These are phyloP conservation scores for Chrysoporthe deuterocubensis DNA, from an alignment of 2,329 filamentous ascomycete genomes.

Conservation along the genomic window DNA sequence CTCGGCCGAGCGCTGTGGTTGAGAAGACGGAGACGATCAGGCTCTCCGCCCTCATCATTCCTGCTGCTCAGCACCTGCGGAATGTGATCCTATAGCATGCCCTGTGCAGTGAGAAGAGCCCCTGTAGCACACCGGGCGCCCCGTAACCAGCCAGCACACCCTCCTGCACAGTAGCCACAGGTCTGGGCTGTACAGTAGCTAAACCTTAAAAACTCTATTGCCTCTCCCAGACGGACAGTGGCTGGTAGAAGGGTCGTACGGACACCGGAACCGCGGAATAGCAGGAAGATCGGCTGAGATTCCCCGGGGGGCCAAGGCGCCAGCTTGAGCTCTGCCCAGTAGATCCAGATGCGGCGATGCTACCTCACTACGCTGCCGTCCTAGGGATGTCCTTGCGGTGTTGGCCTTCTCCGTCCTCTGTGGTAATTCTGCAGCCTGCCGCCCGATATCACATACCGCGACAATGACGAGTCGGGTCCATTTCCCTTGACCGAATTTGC, in stretches of 20 bases:
- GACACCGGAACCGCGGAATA: background rate
- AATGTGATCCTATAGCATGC: background rate
- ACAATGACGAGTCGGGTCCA: slow-evolving; percentile 10
- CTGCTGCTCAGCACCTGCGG: background rate
- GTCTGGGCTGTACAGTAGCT: slow-evolving; percentile 12
- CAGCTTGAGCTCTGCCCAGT: background rate
- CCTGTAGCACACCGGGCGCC: background rate
- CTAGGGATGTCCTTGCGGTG: slow-evolving; percentile 21
- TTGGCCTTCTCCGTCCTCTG: background rate
- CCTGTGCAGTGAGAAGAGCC: background rate
- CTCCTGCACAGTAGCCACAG: background rate
- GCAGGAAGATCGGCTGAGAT: background rate
- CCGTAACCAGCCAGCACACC: background rate
- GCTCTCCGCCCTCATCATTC: background rate
- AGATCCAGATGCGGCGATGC: background rate
- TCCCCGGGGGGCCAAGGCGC: background rate
- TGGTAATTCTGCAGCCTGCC: slow-evolving; percentile 5
- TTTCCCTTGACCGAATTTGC: slow-evolving; percentile 11
- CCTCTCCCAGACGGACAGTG: background rate
- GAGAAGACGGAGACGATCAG: background rate
- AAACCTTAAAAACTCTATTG: slow-evolving; percentile 23
- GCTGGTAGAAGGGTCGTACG: slow-evolving; percentile 14
- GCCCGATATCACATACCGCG: background rate
- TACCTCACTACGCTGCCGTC: background rate
- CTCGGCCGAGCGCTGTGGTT: background rate